Evolutionary conservation across 306 rosid species (phyloP), one percentile per base, ranked within the genome.

Genomic region (Cercis canadensis): DNA sequence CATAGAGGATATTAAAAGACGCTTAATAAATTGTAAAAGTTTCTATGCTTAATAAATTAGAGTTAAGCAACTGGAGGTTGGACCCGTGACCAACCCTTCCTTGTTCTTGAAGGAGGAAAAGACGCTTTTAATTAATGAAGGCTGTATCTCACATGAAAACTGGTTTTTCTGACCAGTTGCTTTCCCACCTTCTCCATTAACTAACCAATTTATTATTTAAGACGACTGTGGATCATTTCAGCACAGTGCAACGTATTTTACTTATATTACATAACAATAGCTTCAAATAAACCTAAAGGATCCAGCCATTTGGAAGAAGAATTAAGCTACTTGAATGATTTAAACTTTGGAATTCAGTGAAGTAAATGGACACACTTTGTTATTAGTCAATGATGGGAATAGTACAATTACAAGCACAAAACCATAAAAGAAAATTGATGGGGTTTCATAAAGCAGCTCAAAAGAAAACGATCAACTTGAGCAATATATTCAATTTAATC

Each of bases 51-150:
- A 47, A 56, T 40, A 47, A 50, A 15, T 47, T 47, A 29, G 60
- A 29, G 40, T 51, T 57, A 44, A 50, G 56, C 21, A 69, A 80
- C 54, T 59, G 50, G 69, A 33, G 55, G 36, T 64, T 70, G 71
- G 59, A 65, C 71, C 74, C 75, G 69, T 65, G 81, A 70, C 49
- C 80, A 31, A 34, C 64, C 47, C 57, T n/a, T 36, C 50, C 9
- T 29, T 18, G 5, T 18, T 70, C 34, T 17, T 40, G 60, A 29
- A 57, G 46, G 39, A 65, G 13, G 43, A 13, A 57, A 14, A 47
- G 62, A 14, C 7, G 21, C 74, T 55, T 58, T 75, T 59, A 49
- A 75, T 71, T 70, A 51, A 24, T 67, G 56, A 70, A 54, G 63
- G 40, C 11, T 70, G 51, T 56, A 44, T 50, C 13, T 66, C 81